These are phyloP conservation scores for Letharia columbiana DNA, from an alignment of 495 filamentous ascomycete species.

Conservation along the genomic window DNA sequence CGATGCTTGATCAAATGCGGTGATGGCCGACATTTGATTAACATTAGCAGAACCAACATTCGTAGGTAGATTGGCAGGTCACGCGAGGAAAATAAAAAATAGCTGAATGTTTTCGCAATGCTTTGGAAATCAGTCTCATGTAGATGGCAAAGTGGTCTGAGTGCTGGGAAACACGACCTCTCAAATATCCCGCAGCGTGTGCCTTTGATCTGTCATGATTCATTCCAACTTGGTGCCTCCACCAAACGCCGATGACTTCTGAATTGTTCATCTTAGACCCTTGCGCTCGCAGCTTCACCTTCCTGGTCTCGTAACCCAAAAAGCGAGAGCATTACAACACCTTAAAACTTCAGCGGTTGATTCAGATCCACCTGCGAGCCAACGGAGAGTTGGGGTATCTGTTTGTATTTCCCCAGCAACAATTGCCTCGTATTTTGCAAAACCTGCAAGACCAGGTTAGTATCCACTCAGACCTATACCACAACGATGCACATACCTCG, in stretches of 20 bases:
- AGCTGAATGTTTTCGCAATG: background rate
- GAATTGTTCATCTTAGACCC: background rate
- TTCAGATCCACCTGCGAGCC: slow-evolving; percentile 39
- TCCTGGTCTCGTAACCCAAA: background rate
- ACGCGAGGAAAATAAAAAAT: background rate
- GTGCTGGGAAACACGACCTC: background rate
- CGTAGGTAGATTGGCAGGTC: background rate
- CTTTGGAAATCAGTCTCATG: background rate
- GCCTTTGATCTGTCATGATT: background rate
- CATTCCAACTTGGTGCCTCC: background rate
- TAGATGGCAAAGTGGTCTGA: background rate
- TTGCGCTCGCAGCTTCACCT: background rate
- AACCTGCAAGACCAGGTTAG: slow-evolving; percentile 26
- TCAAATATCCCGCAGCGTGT: background rate
- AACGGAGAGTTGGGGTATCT: slow-evolving; percentile 46
- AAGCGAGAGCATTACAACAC: too few relatives aligned
- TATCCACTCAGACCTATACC: background rate
- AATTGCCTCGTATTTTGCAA: slow-evolving; percentile 42
- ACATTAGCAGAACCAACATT: background rate
- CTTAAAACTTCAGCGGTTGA: slow-evolving; percentile 25
- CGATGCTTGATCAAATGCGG: background rate
- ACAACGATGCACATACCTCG: slow-evolving; percentile 30
- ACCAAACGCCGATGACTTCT: background rate
- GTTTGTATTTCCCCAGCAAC: slow-evolving; percentile 41
- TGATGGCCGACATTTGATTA: background rate